Evolutionary conservation across 108 stramenopile species (phyloP).

Genomic region (Pseudonitzschia pungens): DNA sequence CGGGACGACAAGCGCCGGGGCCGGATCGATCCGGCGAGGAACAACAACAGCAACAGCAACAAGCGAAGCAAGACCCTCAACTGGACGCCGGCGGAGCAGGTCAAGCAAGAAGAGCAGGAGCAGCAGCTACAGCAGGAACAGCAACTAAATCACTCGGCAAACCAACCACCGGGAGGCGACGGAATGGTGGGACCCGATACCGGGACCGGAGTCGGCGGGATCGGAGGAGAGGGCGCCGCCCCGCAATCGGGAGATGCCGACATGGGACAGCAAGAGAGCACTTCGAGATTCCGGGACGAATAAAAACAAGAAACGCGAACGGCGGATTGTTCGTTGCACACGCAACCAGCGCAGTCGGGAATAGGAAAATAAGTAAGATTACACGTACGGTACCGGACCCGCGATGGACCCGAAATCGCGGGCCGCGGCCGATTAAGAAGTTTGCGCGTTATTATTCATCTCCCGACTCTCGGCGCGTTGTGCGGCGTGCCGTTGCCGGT

Average conservation of each 20-base stretch:
- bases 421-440: too few relatives aligned
- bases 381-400: too few relatives aligned
- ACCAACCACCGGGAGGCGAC: background rate
- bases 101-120: background rate
- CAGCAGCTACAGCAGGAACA: background rate
- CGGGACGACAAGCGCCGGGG: constrained; percentile 77
- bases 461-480: too few relatives aligned
- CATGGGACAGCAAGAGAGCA: constrained; percentile 13
- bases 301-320: too few relatives aligned
- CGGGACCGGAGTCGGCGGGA: background rate
- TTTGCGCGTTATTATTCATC: too few relatives aligned
- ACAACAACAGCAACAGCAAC: constrained; percentile 2
- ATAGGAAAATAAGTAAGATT: too few relatives aligned
- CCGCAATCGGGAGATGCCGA: constrained; percentile 9
- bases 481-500: too few relatives aligned
- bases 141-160: background rate
- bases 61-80: constrained; percentile 1
- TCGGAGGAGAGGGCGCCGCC: background rate
- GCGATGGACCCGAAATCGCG: too few relatives aligned
- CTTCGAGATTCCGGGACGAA: constrained; percentile 24
- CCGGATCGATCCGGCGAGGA: constrained; percentile 21
- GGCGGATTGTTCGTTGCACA: too few relatives aligned
- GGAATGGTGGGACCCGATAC: background rate
- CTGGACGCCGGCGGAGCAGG: constrained; percentile 19
- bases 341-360: too few relatives aligned